A percentile compares a stretch with the other conserved stretches of the same genome.
Conservation (phyloP, 2,329 filamentous ascomycete species). For the Bipolaris bicolor region DNA sequence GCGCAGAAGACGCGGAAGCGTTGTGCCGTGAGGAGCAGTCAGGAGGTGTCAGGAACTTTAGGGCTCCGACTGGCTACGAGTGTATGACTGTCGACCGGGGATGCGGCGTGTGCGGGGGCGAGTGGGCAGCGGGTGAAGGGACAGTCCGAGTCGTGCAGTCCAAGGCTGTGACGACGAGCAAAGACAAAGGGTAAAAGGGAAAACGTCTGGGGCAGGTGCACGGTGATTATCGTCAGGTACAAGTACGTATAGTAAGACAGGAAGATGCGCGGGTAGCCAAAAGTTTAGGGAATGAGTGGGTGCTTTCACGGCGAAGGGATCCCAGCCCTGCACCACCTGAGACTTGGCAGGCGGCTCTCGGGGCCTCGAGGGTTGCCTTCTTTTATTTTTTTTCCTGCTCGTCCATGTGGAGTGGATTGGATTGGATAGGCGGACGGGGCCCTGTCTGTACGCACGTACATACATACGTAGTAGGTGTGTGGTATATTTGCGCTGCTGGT, state of each 20-base stretch:
- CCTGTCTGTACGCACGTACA: too few relatives aligned
- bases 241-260: neutral
- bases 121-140: constrained; percentile 12
- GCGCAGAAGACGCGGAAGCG: constrained; percentile 20
- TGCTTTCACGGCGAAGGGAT: constrained; percentile 13
- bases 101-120: constrained; percentile 18
- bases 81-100: constrained; percentile 11
- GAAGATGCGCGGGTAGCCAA: constrained; percentile 11
- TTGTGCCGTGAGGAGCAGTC: constrained; percentile 11
- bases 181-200: neutral
- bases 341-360: neutral
- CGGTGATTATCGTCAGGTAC: constrained; percentile 11
- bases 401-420: too few relatives aligned
- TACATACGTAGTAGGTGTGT: too few relatives aligned
- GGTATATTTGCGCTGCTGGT: too few relatives aligned
- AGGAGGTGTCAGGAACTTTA: constrained; percentile 10
- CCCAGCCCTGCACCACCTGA: constrained; percentile 16
- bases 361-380: neutral
- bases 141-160: constrained; percentile 3
- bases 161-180: neutral
- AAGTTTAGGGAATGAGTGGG: constrained; percentile 14
- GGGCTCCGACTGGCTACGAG: neutral
- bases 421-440: too few relatives aligned
- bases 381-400: too few relatives aligned
- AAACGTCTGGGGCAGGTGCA: neutral